phyloP scores from a whole-genome alignment of 768 basidiomycete species.

The Serendipita sp. region DNA sequence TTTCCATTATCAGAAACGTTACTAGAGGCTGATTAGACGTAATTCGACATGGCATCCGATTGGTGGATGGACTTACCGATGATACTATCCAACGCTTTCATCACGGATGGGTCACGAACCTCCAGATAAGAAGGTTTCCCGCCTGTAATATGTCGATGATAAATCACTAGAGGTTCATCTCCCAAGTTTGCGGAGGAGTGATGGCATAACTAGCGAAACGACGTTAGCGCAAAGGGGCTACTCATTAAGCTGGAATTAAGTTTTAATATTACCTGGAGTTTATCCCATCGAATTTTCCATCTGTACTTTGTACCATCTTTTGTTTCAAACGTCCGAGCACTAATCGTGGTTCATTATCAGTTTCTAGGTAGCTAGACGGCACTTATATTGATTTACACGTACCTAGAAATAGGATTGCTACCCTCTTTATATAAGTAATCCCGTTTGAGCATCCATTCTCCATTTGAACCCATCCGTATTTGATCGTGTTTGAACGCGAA shows the following conservation, averaged over 20 bases:
- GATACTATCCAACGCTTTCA: not conserved
- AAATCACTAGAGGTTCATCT: not conserved
- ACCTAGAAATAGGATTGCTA: not conserved
- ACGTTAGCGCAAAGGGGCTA: too few relatives aligned
- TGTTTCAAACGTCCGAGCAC: not conserved
- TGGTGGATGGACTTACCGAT: not conserved
- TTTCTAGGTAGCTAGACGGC: not conserved
- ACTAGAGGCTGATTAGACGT: too few relatives aligned
- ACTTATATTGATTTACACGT: too few relatives aligned
- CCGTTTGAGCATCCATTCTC: not conserved
- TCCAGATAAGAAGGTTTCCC: not conserved
- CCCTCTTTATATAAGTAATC: not conserved
- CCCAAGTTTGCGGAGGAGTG: not conserved
- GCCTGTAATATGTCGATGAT: not conserved
- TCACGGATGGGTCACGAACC: not conserved
- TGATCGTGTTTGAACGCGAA: not conserved
- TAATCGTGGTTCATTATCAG: not conserved
- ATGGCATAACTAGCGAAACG: not conserved
- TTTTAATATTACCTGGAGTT: not conserved
- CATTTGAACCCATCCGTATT: not conserved
- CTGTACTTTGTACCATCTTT: not conserved
- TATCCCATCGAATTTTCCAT: not conserved
- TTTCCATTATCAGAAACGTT: not conserved
- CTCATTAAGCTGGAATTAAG: not conserved
- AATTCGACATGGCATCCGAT: too few relatives aligned